A percentile compares a stretch with the other conserved stretches of the same genome.
Evolutionary conservation across 345 rosid species (phyloP).

Genomic region (Mangifera indica): DNA sequence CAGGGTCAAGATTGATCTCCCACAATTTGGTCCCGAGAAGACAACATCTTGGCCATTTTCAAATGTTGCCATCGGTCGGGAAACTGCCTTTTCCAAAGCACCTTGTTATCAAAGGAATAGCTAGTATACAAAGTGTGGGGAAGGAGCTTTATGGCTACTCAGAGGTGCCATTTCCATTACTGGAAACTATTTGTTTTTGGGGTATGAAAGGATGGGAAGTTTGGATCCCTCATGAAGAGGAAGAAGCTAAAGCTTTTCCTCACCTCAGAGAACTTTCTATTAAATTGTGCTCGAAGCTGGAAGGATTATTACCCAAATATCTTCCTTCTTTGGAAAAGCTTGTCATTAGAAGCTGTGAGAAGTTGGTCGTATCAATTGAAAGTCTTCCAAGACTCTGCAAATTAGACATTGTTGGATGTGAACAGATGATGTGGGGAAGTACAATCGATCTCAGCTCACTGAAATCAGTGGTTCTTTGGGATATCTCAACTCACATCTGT

Average conservation of each 20-base stretch:
- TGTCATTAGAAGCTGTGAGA: neutral
- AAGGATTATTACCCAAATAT: slow-evolving; percentile 16
- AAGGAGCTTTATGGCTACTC: neutral
- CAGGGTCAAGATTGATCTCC: too few relatives aligned
- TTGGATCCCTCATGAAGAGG: too few relatives aligned
- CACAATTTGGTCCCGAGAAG: too few relatives aligned
- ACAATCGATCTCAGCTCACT: neutral
- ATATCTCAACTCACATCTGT: neutral
- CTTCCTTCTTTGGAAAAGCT: slow-evolving; percentile 20
- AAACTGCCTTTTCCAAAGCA: neutral
- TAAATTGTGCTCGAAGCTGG: slow-evolving; percentile 25
- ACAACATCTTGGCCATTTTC: too few relatives aligned
- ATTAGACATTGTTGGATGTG: neutral
- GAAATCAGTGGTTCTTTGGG: neutral
- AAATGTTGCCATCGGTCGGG: slow-evolving; percentile 11
- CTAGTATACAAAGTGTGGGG: neutral
- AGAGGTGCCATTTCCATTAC: too few relatives aligned
- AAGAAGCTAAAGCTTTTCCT: too few relatives aligned
- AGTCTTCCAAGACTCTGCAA: slow-evolving; percentile 4
- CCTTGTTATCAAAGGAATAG: neutral
- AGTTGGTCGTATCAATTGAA: slow-evolving; percentile 1
- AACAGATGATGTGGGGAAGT: neutral
- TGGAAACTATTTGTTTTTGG: too few relatives aligned
- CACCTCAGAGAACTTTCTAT: slow-evolving; percentile 30
- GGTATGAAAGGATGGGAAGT: too few relatives aligned